A percentile compares a stretch with the other conserved stretches of the same genome.
These are phyloP conservation scores for Cucumis melo DNA, from an alignment of 306 rosid genomes.

Conservation along the genomic window DNA sequence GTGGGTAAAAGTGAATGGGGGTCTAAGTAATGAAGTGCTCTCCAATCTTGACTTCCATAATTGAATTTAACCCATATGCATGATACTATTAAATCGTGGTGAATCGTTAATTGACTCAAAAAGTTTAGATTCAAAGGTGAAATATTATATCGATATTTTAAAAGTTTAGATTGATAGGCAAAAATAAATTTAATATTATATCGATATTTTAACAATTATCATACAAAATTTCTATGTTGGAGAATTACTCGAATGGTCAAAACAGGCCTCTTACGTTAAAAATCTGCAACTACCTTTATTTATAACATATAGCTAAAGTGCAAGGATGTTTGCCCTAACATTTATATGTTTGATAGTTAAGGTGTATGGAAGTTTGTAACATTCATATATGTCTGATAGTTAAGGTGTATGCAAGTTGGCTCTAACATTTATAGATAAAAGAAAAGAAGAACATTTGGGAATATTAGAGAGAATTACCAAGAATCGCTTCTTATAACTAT, in stretches of 20 bases:
- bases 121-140: too few species aligned
- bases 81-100: too few species aligned
- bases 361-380: background rate
- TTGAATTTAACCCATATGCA: background rate
- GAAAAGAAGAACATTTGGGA: background rate
- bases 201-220: background rate
- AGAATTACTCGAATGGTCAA: background rate
- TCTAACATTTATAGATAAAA: background rate
- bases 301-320: too few species aligned
- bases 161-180: too few species aligned
- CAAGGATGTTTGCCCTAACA: too few species aligned
- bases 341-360: too few species aligned
- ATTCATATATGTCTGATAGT: too few species aligned
- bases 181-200: too few species aligned
- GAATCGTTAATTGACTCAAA: too few species aligned
- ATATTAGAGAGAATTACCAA: conserved; percentile 14
- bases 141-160: too few species aligned
- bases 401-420: background rate
- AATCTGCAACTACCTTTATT: background rate
- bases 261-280: background rate
- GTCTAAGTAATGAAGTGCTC: background rate
- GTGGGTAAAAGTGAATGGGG: too few species aligned
- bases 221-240: background rate
- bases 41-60: background rate
- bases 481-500: conserved; percentile 48